These are phyloP conservation scores for Solanum boliviense DNA, from an alignment of 257 asterid genomes.

Conservation along the genomic window DNA sequence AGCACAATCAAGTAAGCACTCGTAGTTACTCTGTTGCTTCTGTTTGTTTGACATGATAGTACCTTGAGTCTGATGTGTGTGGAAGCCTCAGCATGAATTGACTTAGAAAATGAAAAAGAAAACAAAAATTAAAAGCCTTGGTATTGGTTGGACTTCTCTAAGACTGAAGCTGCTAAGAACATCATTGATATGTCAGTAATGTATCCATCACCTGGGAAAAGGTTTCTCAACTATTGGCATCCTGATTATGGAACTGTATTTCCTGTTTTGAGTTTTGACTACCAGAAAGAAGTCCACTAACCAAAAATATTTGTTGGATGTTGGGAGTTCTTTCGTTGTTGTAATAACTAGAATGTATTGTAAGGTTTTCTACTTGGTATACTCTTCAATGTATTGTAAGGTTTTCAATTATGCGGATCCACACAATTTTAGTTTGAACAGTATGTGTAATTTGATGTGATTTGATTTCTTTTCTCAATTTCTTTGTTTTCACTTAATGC, in stretches of 20 bases:
- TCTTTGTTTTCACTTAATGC: neutral
- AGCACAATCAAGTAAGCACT: conserved; percentile 15
- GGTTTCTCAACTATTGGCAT: neutral
- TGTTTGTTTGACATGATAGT: neutral
- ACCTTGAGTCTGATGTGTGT: neutral
- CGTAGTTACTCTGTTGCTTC: neutral
- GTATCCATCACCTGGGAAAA: neutral
- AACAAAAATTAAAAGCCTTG: neutral
- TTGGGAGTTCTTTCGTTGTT: neutral
- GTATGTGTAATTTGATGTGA: neutral
- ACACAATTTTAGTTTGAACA: neutral
- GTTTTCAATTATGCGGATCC: neutral
- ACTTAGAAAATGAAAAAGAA: neutral
- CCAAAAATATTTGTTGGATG: neutral
- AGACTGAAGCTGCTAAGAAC: neutral
- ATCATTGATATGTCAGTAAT: neutral
- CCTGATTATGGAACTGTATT: neutral
- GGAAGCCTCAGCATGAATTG: neutral
- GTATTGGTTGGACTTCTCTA: neutral
- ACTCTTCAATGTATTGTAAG: neutral
- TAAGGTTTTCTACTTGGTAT: neutral
- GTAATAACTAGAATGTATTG: neutral
- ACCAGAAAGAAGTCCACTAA: neutral
- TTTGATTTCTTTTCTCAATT: neutral
- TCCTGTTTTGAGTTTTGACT: neutral